Conservation (phyloP, 2,329 filamentous ascomycete genomes). For the Penicillium sumatraense region DNA sequence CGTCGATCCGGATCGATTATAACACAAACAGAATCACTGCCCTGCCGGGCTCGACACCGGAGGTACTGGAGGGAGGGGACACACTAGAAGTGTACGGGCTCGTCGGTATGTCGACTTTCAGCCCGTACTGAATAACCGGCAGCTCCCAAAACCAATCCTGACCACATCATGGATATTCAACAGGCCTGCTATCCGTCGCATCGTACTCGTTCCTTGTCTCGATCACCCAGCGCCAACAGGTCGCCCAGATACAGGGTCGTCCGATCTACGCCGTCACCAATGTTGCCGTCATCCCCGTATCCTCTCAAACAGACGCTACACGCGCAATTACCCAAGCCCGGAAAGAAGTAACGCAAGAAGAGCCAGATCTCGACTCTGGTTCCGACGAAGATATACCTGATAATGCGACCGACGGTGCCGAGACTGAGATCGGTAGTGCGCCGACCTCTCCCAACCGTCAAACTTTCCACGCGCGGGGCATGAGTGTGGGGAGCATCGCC, state of each 20-base stretch:
- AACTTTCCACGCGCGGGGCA: constrained; percentile 32
- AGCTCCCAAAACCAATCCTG: constrained; percentile 3
- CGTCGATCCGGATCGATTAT: constrained; percentile 73
- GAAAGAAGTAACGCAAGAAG: constrained; percentile 48
- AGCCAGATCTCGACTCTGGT: constrained; percentile 38
- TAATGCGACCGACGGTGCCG: constrained; percentile 33
- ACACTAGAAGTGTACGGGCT: constrained; percentile 57
- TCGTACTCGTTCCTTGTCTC: constrained; percentile 82
- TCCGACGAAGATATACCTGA: constrained; percentile 32
- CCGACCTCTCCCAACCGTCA: constrained; percentile 34
- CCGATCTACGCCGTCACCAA: constrained; percentile 87
- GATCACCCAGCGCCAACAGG: constrained; percentile 83
- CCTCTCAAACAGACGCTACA: constrained; percentile 74
- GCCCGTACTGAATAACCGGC: constrained; percentile 1
- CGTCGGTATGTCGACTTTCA: constrained; percentile 54
- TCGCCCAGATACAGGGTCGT: constrained; percentile 81
- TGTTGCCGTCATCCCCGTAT: constrained; percentile 86
- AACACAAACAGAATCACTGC: constrained; percentile 59
- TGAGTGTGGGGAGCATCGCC: constrained; percentile 66
- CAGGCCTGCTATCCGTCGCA: constrained; percentile 83
- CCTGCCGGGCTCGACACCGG: constrained; percentile 40
- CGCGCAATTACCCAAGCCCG: constrained; percentile 70
- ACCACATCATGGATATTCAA: background rate
- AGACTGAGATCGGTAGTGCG: constrained; percentile 32
- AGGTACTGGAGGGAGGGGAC: constrained; percentile 33